Percentiles rank a stretch among this genome's conserved stretches.
phyloP scores from a whole-genome alignment of 768 basidiomycete genomes.

The Lactarius tabidus region DNA sequence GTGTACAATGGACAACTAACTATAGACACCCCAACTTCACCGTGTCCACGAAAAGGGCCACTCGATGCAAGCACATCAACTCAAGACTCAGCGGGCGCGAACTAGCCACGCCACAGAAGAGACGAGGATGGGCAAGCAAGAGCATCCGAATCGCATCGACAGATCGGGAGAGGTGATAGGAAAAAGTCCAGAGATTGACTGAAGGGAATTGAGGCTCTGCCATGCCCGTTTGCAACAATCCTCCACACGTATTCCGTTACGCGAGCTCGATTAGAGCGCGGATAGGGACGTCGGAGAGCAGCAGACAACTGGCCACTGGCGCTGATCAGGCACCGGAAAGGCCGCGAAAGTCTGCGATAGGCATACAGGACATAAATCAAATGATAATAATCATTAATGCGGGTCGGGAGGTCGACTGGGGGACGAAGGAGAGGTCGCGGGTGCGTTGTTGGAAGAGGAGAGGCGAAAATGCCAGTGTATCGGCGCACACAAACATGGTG shows the following conservation, averaged over 20 bases:
- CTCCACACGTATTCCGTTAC: slow-evolving; percentile 12
- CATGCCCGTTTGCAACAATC: slow-evolving; percentile 10
- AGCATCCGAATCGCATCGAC: slow-evolving; percentile 8
- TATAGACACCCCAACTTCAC: background rate
- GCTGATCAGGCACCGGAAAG: slow-evolving; percentile 44
- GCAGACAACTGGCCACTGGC: slow-evolving; percentile 28
- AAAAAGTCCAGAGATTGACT: background rate
- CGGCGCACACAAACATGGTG: slow-evolving; percentile 46
- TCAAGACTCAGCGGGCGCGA: slow-evolving; percentile 23
- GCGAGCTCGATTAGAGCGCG: slow-evolving; percentile 14
- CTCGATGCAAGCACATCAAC: slow-evolving; percentile 20
- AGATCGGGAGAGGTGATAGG: background rate
- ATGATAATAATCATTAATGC: slow-evolving; percentile 28
- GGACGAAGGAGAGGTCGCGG: slow-evolving; percentile 18
- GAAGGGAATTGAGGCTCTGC: slow-evolving; percentile 2
- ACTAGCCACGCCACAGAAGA: slow-evolving; percentile 26
- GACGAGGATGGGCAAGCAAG: slow-evolving; percentile 22
- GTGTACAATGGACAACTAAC: slow-evolving; percentile 10
- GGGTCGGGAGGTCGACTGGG: slow-evolving; percentile 18
- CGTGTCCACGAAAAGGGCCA: slow-evolving; percentile 8
- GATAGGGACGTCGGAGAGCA: slow-evolving; percentile 28
- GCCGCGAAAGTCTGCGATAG: slow-evolving; percentile 15
- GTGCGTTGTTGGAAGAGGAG: slow-evolving; percentile 32
- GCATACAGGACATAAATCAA: slow-evolving; percentile 28
- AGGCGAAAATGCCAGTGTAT: slow-evolving; percentile 62